Conservation (phyloP, 2,329 filamentous ascomycete species). For the Aspergillus vadensis region DNA sequence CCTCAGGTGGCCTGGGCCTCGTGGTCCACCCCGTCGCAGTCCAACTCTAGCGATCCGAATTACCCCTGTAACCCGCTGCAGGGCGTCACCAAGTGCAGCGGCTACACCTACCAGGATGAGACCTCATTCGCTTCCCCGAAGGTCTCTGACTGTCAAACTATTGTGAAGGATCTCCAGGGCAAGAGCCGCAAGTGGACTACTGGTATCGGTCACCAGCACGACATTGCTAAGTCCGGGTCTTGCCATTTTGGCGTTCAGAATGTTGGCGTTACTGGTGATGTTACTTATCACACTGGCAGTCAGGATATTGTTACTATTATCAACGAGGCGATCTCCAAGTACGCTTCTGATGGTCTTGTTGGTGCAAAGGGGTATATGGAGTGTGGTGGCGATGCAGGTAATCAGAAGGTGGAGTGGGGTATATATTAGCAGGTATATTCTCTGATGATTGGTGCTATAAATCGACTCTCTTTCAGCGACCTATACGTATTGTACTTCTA, state of each 20-base stretch:
- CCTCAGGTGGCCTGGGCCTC: background rate
- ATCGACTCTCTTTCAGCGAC: background rate
- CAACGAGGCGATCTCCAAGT: background rate
- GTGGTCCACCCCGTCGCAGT: constrained; percentile 1
- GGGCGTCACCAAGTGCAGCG: constrained; percentile 1
- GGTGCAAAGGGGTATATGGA: constrained; percentile 1
- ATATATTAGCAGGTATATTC: background rate
- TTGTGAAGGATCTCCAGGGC: background rate
- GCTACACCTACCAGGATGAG: background rate
- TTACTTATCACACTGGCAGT: background rate
- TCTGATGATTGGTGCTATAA: background rate
- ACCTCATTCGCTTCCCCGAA: background rate
- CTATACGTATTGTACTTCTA: too few species aligned
- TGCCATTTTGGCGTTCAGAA: constrained; percentile 1
- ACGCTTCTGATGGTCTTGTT: background rate
- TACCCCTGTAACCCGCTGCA: constrained; percentile 2
- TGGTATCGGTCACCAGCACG: background rate
- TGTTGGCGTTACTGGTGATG: background rate
- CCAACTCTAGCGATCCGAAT: background rate
- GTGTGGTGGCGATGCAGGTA: background rate
- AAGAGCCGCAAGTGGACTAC: background rate
- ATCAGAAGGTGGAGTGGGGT: constrained; percentile 1
- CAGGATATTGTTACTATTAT: constrained; percentile 3
- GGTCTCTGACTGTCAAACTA: background rate
- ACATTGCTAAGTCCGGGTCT: background rate